These are phyloP conservation scores for Thinopyrum obtusiflorum DNA, from an alignment of 202 grass and related monocot species.

Conservation along the genomic window DNA sequence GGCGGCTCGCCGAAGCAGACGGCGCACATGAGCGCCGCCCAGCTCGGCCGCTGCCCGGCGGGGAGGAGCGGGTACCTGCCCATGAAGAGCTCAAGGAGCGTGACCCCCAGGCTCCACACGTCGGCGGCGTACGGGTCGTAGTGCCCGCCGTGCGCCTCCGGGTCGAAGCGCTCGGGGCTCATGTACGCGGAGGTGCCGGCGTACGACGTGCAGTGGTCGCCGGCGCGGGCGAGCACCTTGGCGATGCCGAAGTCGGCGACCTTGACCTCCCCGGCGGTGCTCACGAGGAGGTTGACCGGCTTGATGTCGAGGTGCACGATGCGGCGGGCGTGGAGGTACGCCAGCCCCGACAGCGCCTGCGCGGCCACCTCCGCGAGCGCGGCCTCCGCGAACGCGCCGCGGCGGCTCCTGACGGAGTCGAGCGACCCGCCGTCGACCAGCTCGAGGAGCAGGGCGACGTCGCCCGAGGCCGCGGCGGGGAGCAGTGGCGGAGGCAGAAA, in stretches of 20 bases:
- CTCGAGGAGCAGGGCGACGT: conserved; percentile 62
- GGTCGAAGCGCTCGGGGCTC: conserved; percentile 85
- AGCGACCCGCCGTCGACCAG: conserved; percentile 66
- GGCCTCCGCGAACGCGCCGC: conserved; percentile 48
- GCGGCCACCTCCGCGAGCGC: conserved; percentile 60
- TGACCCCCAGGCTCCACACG: conserved; percentile 74
- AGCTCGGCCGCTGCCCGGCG: conserved; percentile 55
- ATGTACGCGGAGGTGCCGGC: conserved; percentile 80
- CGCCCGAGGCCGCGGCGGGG: conserved; percentile 27
- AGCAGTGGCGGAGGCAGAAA: too few relatives aligned
- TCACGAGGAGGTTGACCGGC: conserved; percentile 62
- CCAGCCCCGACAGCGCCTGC: conserved; percentile 51
- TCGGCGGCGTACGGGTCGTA: conserved; percentile 71
- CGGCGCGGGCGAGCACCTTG: conserved; percentile 44
- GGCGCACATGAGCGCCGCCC: conserved; percentile 75
- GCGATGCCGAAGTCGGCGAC: conserved; percentile 85
- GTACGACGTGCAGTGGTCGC: conserved; percentile 47
- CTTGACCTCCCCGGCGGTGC: conserved; percentile 55
- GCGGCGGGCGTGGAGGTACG: conserved; percentile 61
- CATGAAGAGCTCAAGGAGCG: conserved; percentile 62
- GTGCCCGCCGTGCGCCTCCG: conserved; percentile 63
- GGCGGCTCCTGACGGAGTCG: conserved; percentile 34
- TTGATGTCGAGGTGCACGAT: conserved; percentile 83
- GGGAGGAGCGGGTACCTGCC: conserved; percentile 82
- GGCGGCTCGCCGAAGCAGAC: conserved; percentile 64